Evolutionary conservation across 1,284 basidiomycete genomes (phyloP), one percentile per base, ranked within the genome.

Genomic region (Cutaneotrichosporon cavernicola): DNA sequence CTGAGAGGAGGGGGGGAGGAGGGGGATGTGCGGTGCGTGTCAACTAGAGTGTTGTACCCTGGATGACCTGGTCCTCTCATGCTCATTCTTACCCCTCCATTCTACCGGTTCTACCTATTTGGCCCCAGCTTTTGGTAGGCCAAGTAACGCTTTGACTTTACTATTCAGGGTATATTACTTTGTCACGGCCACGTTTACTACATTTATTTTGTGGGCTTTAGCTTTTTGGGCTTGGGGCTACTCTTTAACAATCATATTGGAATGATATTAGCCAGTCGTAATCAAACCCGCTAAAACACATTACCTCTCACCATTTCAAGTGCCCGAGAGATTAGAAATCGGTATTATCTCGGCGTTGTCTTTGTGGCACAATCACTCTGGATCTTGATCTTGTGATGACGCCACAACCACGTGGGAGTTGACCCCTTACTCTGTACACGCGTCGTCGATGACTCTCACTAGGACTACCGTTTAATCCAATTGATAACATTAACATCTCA

Each of bases 401-500:
- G 51, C 51, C 51, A 52, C 51, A 30, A 30, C 26, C 26, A 26
- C 26, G 26, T 26, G 26, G 1, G 3, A 26, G 3, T 26, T 26
- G 26, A 26, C 26, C 26, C 26, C 26, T 26, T 26, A 13, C 8
- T 36, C 18, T 16, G 56, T 56, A 46, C 55, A 47, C 62, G 63
- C 56, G 60, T 65, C 57, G 58, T 62, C 26, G 16, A 32, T 38
- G 13, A 32, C 31, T 56, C 14, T 22, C 1, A 50, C n/a, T 11
- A 8, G 3, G 21, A 26, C 13, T n/a, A 5, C 47, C 26, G 10
- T 10, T 13, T 18, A 38, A 22, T 30, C 43, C 26, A 26, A 26
- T 26, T 26, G 26, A 26, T 26, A 26, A 26, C 26, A 26, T 26
- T 26, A 26, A 26, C 26, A 26, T 26, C 26, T 26, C 2, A 26